A percentile compares a stretch with the other conserved stretches of the same genome.
Evolutionary conservation across 257 asterid genomes (phyloP).

Genomic region (Salvia splendens): DNA sequence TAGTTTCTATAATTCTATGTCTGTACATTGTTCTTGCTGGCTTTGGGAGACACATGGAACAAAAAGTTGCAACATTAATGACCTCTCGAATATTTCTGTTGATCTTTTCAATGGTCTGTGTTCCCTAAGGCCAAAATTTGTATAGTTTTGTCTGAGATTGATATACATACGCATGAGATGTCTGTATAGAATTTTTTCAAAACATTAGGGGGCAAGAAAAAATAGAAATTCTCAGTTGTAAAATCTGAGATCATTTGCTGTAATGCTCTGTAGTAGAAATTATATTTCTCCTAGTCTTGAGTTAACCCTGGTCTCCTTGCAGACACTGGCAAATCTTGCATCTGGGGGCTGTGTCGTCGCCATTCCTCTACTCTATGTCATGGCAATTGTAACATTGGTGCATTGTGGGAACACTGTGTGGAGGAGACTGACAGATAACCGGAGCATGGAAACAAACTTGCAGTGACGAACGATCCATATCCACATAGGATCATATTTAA

Average conservation of each 20-base stretch:
- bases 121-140: not conserved
- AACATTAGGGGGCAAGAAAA: not conserved
- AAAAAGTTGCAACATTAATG: not conserved
- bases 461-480: conserved; percentile 33
- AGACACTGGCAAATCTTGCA: conserved; percentile 80
- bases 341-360: conserved; percentile 82
- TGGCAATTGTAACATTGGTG: conserved; percentile 55
- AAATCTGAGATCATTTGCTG: conserved; percentile 1
- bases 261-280: not conserved
- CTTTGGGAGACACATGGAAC: not conserved
- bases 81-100: not conserved
- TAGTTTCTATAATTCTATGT: conserved; percentile 2
- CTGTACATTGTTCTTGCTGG: too few species aligned
- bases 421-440: conserved; percentile 60
- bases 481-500: not conserved
- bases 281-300: not conserved
- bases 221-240: not conserved
- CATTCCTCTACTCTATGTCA: conserved; percentile 71
- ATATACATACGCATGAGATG: not conserved
- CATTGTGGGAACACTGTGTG: conserved; percentile 73
- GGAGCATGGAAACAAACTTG: conserved; percentile 44
- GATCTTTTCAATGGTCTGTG: not conserved
- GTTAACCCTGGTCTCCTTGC: conserved; percentile 31
- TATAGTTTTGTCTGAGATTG: not conserved
- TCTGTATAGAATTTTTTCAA: not conserved